Evolutionary conservation across 192 early-diverging fungal genomes (phyloP).

Genomic region (Coemansia umbellata): DNA sequence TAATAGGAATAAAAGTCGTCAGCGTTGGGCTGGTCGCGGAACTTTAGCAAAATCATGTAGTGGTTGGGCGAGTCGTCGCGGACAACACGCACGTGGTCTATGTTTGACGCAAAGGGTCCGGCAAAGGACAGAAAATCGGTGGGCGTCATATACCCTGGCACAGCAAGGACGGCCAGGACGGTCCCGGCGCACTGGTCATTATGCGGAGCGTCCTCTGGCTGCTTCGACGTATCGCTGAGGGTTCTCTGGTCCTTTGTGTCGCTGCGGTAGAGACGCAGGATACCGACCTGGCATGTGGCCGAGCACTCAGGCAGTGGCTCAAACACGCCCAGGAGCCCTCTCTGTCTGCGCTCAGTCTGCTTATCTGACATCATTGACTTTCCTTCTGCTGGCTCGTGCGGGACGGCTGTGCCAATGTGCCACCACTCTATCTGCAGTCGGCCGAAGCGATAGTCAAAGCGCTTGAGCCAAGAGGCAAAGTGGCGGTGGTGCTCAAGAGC

Average conservation of each 20-base stretch:
- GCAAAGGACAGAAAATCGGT: slow-evolving; percentile 88
- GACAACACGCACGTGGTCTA: slow-evolving; percentile 74
- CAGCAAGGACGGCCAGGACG: slow-evolving; percentile 72
- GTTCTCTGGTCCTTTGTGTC: neutral
- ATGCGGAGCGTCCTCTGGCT: too few relatives aligned
- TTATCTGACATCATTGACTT: neutral
- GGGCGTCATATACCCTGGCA: slow-evolving; percentile 85
- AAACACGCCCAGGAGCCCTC: slow-evolving; percentile 3
- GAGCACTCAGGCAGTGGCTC: slow-evolving; percentile 5
- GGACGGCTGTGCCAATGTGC: neutral
- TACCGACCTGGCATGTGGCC: slow-evolving; percentile 9
- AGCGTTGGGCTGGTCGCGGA: slow-evolving; percentile 58
- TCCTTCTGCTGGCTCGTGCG: neutral
- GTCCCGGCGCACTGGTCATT: too few relatives aligned
- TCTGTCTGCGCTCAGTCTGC: neutral
- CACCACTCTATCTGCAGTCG: slow-evolving; percentile 37
- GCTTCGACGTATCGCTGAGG: neutral
- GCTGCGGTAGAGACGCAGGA: slow-evolving; percentile 26
- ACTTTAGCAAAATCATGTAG: slow-evolving; percentile 84
- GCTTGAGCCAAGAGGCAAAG: neutral
- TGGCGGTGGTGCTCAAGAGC: slow-evolving; percentile 8
- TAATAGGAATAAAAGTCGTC: slow-evolving; percentile 68
- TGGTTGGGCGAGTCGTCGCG: slow-evolving; percentile 80
- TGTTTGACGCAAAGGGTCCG: slow-evolving; percentile 60
- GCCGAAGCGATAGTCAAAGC: slow-evolving; percentile 25